A percentile compares a stretch with the other conserved stretches of the same genome.
Evolutionary conservation across 306 rosid species (phyloP).

Genomic region (Quercus berberidifolia): DNA sequence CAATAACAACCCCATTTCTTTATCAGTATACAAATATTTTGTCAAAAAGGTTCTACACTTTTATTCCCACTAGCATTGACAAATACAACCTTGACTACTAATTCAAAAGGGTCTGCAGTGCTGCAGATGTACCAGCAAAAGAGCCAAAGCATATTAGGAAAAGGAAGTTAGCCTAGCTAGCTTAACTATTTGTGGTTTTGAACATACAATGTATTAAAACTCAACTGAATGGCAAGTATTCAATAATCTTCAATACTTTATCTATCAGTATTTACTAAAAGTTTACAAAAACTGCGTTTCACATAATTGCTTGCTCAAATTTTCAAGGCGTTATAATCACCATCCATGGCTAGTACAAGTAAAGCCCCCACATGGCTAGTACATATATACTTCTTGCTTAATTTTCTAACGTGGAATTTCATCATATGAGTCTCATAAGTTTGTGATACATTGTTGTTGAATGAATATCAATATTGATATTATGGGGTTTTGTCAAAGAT

Average conservation of each 20-base stretch:
- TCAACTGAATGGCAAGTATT: neutral
- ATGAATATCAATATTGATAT: neutral
- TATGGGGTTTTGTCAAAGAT: neutral
- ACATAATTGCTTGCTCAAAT: neutral
- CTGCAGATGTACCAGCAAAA: neutral
- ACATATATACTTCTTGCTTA: neutral
- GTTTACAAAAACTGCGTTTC: neutral
- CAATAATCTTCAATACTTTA: neutral
- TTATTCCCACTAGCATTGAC: neutral
- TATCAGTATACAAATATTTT: neutral
- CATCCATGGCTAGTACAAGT: too few species aligned
- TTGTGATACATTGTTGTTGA: too few species aligned
- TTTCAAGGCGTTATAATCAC: neutral
- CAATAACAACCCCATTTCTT: neutral
- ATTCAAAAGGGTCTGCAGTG: neutral
- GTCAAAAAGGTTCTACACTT: neutral
- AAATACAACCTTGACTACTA: neutral
- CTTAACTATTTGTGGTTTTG: neutral
- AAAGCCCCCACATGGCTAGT: too few species aligned
- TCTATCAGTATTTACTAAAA: neutral
- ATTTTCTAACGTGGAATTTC: neutral
- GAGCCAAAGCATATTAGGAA: neutral
- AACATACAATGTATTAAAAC: neutral
- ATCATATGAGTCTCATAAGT: neutral
- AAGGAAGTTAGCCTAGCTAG: neutral